Percentiles rank a stretch among this genome's conserved stretches.
These are phyloP conservation scores for Phaeosphaeriaceae sp. DNA, from an alignment of 2,329 filamentous ascomycete species.

Conservation along the genomic window DNA sequence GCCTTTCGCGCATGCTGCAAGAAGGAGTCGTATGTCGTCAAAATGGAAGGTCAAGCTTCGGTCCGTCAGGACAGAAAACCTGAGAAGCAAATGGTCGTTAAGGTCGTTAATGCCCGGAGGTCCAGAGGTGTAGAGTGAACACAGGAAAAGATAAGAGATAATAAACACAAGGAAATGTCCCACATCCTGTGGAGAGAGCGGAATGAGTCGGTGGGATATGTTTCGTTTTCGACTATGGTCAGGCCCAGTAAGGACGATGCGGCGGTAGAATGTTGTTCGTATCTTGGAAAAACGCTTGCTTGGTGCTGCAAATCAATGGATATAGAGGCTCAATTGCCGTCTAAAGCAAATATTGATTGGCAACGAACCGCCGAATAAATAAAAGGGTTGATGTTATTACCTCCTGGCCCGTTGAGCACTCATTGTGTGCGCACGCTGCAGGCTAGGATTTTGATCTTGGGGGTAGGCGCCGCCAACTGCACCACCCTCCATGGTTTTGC, in stretches of 20 bases:
- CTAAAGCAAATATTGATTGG: slow-evolving; percentile 30
- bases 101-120: slow-evolving; percentile 43
- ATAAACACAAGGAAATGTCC: slow-evolving; percentile 39
- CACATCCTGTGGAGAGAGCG: slow-evolving; percentile 19
- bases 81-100: slow-evolving; percentile 42
- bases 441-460: slow-evolving; percentile 38
- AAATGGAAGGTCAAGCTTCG: slow-evolving; percentile 37
- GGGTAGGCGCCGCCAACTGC: slow-evolving; percentile 42
- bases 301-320: slow-evolving; percentile 25
- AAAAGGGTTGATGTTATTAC: slow-evolving; percentile 21
- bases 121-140: slow-evolving; percentile 40
- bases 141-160: slow-evolving; percentile 39
- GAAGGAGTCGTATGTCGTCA: slow-evolving; percentile 48
- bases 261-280: slow-evolving; percentile 16
- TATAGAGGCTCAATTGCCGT: slow-evolving; percentile 26
- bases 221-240: slow-evolving; percentile 53
- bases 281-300: slow-evolving; percentile 25
- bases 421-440: slow-evolving; percentile 43
- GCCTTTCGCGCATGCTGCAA: slow-evolving; percentile 42
- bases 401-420: slow-evolving; percentile 38
- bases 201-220: slow-evolving; percentile 5
- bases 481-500: slow-evolving; percentile 71
- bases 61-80: slow-evolving; percentile 26
- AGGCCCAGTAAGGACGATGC: slow-evolving; percentile 64
- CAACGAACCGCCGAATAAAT: slow-evolving; percentile 26